Conservation (phyloP, 352 stramenopile genomes). For the Thalassiosira mediterranea region DNA sequence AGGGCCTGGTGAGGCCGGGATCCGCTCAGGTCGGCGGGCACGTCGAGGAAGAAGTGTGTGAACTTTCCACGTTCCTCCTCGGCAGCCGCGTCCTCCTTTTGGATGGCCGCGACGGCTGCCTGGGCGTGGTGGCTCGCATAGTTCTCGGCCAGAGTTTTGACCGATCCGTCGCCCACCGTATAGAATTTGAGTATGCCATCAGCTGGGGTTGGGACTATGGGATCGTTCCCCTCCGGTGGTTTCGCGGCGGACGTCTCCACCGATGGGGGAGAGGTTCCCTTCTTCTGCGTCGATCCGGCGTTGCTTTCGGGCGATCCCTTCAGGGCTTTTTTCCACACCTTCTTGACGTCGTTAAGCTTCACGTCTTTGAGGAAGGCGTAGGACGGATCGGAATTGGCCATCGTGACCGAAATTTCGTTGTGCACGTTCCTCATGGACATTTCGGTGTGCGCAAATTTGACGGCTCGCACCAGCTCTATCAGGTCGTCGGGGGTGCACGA, state of each 20-base stretch:
- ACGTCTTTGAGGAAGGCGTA: slow-evolving; percentile 57
- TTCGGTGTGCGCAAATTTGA: slow-evolving; percentile 72
- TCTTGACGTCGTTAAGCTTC: slow-evolving; percentile 71
- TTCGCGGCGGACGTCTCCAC: no score
- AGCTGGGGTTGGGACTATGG: slow-evolving; percentile 2
- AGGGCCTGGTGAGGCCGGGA: slow-evolving; percentile 63
- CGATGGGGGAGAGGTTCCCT: not conserved
- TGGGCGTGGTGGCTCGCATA: slow-evolving; percentile 48
- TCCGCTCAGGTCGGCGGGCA: slow-evolving; percentile 57
- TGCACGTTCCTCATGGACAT: slow-evolving; percentile 60
- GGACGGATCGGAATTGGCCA: slow-evolving; percentile 35
- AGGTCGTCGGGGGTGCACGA: slow-evolving; percentile 66
- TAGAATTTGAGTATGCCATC: slow-evolving; percentile 63
- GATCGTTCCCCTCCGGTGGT: not conserved
- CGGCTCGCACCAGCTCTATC: slow-evolving; percentile 56
- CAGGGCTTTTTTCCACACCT: slow-evolving; percentile 74
- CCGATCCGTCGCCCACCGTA: slow-evolving; percentile 60
- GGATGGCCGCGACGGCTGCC: slow-evolving; percentile 22
- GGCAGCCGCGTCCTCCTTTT: slow-evolving; percentile 23
- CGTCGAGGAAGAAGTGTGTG: slow-evolving; percentile 72
- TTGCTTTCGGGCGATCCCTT: slow-evolving; percentile 28
- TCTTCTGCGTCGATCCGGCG: slow-evolving; percentile 4
- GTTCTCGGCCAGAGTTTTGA: slow-evolving; percentile 50
- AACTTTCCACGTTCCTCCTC: slow-evolving; percentile 39
- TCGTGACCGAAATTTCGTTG: slow-evolving; percentile 58